These are phyloP conservation scores for Pneumocystis sp. DNA, from an alignment of 1,139 yeast genomes.

Conservation along the genomic window DNA sequence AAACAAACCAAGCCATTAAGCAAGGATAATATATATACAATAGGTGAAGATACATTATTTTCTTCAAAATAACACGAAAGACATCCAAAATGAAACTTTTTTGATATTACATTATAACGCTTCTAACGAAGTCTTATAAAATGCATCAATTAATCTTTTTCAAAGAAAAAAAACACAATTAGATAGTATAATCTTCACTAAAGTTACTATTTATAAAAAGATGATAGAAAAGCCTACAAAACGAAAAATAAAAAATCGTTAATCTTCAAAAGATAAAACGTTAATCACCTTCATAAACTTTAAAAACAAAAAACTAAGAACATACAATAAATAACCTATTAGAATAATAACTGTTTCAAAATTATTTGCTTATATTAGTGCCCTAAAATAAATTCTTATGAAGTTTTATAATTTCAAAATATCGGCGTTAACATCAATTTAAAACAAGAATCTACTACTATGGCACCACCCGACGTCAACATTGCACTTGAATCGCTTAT, in stretches of 20 bases:
- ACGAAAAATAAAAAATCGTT: background rate
- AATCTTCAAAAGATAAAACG: background rate
- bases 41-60: too few species aligned
- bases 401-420: too few species aligned
- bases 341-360: too few species aligned
- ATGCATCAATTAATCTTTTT: too few species aligned
- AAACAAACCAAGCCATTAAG: too few species aligned
- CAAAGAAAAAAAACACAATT: background rate
- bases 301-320: too few species aligned
- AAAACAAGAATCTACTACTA: background rate
- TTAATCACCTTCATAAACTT: background rate
- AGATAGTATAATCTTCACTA: background rate
- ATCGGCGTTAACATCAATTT: background rate
- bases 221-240: background rate
- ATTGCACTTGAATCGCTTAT: constrained; percentile 12
- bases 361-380: too few species aligned
- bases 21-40: too few species aligned
- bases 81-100: too few species aligned
- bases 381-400: too few species aligned
- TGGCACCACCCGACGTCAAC: background rate
- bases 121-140: too few species aligned
- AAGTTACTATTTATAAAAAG: too few species aligned
- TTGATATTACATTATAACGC: background rate
- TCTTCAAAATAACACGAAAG: background rate
- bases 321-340: background rate